Evolutionary conservation across 2,329 filamentous ascomycete species (phyloP).

Genomic region (Calonectria pseudoreteaudii): DNA sequence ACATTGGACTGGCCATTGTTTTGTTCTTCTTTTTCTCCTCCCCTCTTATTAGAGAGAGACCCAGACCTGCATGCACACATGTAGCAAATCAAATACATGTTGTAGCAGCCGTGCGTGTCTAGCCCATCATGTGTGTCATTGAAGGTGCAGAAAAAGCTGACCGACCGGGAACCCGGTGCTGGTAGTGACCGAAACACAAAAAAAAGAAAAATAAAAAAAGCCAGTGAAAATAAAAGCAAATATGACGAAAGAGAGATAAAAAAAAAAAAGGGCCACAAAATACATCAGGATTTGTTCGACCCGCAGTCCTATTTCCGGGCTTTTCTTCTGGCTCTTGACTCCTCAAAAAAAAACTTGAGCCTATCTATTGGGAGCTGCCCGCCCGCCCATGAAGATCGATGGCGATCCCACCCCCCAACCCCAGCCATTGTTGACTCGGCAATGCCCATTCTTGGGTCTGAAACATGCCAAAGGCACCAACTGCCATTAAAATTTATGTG

Average conservation of each 20-base stretch:
- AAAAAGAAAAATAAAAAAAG: not conserved
- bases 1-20: not conserved
- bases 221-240: not conserved
- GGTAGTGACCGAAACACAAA: not conserved
- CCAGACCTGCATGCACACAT: not conserved
- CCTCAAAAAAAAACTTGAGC: not conserved
- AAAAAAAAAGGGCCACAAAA: not conserved
- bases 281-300: not conserved
- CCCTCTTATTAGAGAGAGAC: not conserved
- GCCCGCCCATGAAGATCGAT: not conserved
- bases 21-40: not conserved
- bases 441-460: slow-evolving; percentile 18
- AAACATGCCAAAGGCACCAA: slow-evolving; percentile 1
- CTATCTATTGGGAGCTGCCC: not conserved
- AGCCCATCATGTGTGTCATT: not conserved
- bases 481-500: not conserved
- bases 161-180: not conserved
- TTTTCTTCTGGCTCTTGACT: not conserved
- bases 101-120: not conserved
- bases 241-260: too few relatives aligned
- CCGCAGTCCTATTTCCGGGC: not conserved
- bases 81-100: not conserved
- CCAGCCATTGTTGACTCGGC: slow-evolving; percentile 10
- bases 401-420: not conserved
- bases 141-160: not conserved